Percentiles rank a stretch among this genome's conserved stretches.
Conservation (phyloP, 148 eudicot species). For the Fagopyrum esculentum region DNA sequence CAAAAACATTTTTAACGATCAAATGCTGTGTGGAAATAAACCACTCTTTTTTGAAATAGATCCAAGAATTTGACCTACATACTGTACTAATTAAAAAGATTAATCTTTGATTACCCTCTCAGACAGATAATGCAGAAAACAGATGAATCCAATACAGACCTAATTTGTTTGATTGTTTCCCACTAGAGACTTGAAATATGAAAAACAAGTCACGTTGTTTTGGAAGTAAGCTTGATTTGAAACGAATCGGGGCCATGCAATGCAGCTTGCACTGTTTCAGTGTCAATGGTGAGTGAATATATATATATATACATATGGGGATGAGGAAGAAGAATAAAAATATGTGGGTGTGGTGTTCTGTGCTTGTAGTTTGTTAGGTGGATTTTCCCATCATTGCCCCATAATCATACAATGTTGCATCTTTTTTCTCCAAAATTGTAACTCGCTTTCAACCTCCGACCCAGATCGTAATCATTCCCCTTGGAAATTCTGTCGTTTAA, state of each 20-base stretch:
- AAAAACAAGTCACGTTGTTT: constrained; percentile 1
- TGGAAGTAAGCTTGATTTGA: constrained; percentile 8
- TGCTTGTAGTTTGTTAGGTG: constrained; percentile 2
- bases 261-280: background rate
- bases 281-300: background rate
- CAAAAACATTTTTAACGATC: constrained; percentile 8
- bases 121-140: background rate
- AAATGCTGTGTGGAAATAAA: background rate
- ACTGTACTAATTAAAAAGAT: background rate
- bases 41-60: constrained; percentile 5
- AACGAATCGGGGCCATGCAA: background rate
- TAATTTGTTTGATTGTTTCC: background rate
- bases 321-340: background rate
- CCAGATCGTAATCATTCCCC: constrained; percentile 5
- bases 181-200: constrained; percentile 2
- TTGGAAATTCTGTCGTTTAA: constrained; percentile 10
- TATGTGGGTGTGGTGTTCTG: constrained; percentile 8
- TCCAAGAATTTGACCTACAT: background rate
- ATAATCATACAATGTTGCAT: constrained; percentile 3
- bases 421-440: background rate
- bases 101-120: background rate
- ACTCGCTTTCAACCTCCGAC: constrained; percentile 13
- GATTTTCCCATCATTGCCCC: constrained; percentile 14
- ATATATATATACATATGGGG: background rate
- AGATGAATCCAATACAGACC: background rate